Conservation (phyloP, 192 early-diverging fungal species). For the Linderina pennispora region DNA sequence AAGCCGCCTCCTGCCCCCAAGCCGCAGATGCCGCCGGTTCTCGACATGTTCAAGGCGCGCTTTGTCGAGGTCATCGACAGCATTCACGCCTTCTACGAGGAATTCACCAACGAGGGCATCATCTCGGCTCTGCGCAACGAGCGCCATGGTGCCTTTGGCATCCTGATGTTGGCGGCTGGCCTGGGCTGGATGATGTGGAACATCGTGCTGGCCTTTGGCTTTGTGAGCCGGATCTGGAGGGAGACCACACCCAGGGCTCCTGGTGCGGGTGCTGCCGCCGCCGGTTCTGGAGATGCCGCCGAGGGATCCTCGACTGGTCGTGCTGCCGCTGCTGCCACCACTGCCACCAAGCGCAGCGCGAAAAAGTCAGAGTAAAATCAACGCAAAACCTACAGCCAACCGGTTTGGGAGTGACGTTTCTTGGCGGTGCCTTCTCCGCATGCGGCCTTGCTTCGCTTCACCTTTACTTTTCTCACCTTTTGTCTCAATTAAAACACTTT, state of each 20-base stretch:
- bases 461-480: too few relatives aligned
- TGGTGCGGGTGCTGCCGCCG: not conserved
- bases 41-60: slow-evolving; percentile 21
- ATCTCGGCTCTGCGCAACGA: slow-evolving; percentile 24
- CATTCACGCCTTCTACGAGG: slow-evolving; percentile 17
- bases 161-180: slow-evolving; percentile 17
- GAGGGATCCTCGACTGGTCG: not conserved
- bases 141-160: slow-evolving; percentile 20
- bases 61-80: slow-evolving; percentile 21
- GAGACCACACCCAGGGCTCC: slow-evolving; percentile 1
- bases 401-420: too few relatives aligned
- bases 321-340: not conserved
- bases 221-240: slow-evolving; percentile 4
- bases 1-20: slow-evolving; percentile 16
- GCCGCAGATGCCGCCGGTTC: slow-evolving; percentile 2
- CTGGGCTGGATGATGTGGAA: slow-evolving; percentile 41
- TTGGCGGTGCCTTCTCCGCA: too few relatives aligned
- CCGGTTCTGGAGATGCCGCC: too few relatives aligned
- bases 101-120: slow-evolving; percentile 7
- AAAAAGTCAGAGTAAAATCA: not conserved
- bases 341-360: not conserved
- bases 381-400: too few relatives aligned
- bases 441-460: too few relatives aligned
- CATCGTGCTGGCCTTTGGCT: slow-evolving; percentile 8
- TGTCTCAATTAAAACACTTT: too few relatives aligned